phyloP scores from a whole-genome alignment of 345 rosid species.

The Citrus hindsii region DNA sequence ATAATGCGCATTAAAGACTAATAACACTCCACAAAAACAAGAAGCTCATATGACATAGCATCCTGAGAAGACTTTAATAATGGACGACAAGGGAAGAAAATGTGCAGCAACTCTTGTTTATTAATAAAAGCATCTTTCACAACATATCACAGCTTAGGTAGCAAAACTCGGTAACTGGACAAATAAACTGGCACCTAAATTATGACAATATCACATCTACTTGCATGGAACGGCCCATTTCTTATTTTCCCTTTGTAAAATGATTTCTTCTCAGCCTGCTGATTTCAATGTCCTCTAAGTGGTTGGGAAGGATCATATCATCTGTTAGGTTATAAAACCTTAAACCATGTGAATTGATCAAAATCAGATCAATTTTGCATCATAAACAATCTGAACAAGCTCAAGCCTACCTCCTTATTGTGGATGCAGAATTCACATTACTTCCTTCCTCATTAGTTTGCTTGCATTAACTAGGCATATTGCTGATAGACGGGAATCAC shows the following conservation, averaged over 20 bases:
- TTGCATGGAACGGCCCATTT: neutral
- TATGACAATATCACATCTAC: neutral
- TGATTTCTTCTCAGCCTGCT: neutral
- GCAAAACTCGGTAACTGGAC: neutral
- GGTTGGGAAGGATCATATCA: neutral
- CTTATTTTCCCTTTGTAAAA: neutral
- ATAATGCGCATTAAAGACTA: neutral
- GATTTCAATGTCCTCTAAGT: neutral
- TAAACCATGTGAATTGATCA: conserved; percentile 3
- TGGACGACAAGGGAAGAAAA: neutral
- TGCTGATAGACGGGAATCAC: neutral
- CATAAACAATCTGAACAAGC: neutral
- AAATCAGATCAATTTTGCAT: neutral
- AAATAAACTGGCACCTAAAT: neutral
- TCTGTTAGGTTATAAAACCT: neutral
- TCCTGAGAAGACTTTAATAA: neutral
- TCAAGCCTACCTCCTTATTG: neutral
- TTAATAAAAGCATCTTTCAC: neutral
- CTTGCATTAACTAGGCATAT: neutral
- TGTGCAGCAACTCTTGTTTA: neutral
- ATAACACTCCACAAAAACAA: neutral
- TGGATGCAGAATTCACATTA: neutral
- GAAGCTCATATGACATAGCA: neutral
- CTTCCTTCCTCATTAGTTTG: neutral
- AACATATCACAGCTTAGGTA: neutral